Conservation (phyloP, 192 early-diverging fungal genomes). For the Lunasporangiospora selenospora region DNA sequence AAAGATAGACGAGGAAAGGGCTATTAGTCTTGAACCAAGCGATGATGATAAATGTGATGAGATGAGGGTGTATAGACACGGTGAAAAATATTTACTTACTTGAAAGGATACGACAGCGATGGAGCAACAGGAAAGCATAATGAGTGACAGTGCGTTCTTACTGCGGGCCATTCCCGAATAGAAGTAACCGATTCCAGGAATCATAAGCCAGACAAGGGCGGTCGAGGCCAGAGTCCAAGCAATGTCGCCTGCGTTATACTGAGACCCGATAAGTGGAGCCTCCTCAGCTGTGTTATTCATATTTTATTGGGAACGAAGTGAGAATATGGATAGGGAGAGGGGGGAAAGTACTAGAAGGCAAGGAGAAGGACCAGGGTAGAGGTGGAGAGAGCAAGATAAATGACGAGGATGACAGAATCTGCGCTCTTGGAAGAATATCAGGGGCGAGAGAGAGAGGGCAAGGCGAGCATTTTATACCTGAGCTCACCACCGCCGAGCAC, state of each 20-base stretch:
- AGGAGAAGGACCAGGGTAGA: constrained; percentile 2
- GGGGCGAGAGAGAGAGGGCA: background rate
- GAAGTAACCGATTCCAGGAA: constrained; percentile 93
- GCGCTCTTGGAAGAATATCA: constrained; percentile 11
- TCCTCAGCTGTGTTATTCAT: constrained; percentile 15
- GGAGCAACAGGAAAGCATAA: constrained; percentile 83
- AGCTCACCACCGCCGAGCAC: background rate
- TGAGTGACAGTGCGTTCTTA: constrained; percentile 92
- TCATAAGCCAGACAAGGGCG: constrained; percentile 93
- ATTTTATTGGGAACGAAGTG: background rate
- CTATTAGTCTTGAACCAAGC: no score
- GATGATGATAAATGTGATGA: background rate
- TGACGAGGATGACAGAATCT: no score
- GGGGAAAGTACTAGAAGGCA: background rate
- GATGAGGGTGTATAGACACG: background rate
- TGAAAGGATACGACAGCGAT: constrained; percentile 89
- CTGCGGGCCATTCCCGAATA: constrained; percentile 94
- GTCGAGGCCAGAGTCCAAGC: constrained; percentile 74
- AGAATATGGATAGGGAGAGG: background rate
- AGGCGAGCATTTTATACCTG: background rate
- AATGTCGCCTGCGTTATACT: constrained; percentile 59
- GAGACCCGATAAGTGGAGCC: constrained; percentile 11
- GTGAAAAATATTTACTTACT: constrained; percentile 39
- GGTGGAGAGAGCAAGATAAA: constrained; percentile 1
- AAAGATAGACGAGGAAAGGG: background rate